Conservation (phyloP, 2,329 filamentous ascomycete species). For the Cadophora gregata region DNA sequence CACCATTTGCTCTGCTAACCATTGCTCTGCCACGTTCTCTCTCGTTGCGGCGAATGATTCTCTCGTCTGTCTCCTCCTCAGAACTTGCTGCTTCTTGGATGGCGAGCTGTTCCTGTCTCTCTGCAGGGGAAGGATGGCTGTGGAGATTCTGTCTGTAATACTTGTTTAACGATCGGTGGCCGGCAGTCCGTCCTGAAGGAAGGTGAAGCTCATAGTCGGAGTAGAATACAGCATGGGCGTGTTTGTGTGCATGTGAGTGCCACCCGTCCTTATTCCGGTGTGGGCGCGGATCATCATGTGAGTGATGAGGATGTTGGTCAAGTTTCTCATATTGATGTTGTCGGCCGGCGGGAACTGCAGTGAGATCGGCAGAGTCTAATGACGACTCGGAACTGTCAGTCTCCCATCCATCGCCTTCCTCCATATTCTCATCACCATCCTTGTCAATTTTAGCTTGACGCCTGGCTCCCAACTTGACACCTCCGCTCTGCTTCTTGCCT, state of each 20-base stretch:
- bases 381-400: conserved; percentile 92
- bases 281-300: conserved; percentile 70
- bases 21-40: conserved; percentile 59
- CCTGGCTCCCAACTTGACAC: conserved; percentile 72
- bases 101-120: conserved; percentile 71
- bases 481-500: conserved; percentile 56
- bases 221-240: conserved; percentile 77
- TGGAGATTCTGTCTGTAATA: conserved; percentile 95
- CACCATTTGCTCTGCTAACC: conserved; percentile 73
- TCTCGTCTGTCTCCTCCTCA: conserved; percentile 48
- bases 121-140: conserved; percentile 79
- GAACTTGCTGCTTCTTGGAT: conserved; percentile 59
- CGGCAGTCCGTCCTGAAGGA: conserved; percentile 85
- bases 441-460: conserved; percentile 59
- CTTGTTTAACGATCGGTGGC: conserved; percentile 83
- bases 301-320: conserved; percentile 76
- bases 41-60: conserved; percentile 47
- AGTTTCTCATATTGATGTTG: conserved; percentile 75
- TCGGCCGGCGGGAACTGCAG: conserved; percentile 77
- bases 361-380: conserved; percentile 83
- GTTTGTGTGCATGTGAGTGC: conserved; percentile 83
- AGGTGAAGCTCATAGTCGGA: conserved; percentile 95
- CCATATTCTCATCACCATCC: conserved; percentile 61
- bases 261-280: conserved; percentile 79
- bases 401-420: conserved; percentile 85